Base-by-base conservation (phyloP, 2,329 filamentous ascomycete genomes). In the Cladosporium sp. region DNA sequence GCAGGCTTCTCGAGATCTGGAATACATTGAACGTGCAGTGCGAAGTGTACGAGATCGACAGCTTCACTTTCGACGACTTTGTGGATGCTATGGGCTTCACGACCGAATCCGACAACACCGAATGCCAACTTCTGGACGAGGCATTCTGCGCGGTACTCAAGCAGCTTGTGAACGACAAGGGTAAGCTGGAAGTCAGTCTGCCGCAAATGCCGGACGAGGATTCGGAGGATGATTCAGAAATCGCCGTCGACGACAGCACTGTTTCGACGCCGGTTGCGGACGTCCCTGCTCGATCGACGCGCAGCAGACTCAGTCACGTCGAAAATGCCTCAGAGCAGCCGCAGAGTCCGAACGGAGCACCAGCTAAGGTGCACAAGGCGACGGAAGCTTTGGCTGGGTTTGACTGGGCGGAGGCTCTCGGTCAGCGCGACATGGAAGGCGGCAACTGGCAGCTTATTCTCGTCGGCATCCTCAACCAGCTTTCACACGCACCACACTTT, bases 21-120 rank as follows among this genome's bases (percentile, higher is more conserved):
- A 90, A 96, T 62, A 96, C 91, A 0, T 77, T 98, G 33, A 98
- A 96, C 63, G 92, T 98, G n/a, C 96, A 96, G 66, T 95, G 90
- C 65, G 89, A 95, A 64, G 86, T 96, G 14, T 95, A 95, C 66
- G 83, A 89, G 64, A 78, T 98, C 22, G 93, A 98, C 69, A 97
- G 92, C 0, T 98, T 98, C 66, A 97, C 92, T 0, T 95, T 97
- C 63, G 93, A 98, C 67, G 93, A 98, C 68, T 97, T 91, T 63
- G 78, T 95, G 4, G 87, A 97, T 66, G 86, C 91, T 0, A 84
- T 98, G 77, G 80, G 84, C 45, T 85, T 91, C 54, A 80, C 86
- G 0, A 50, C 48, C 0, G 51, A 56, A 4, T 89, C 84, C 0
- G 80, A 85, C 33, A 83, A 89, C 18, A 74, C 82, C 1, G 84